Percentiles rank a stretch among this genome's conserved stretches.
Evolutionary conservation across 2,329 filamentous ascomycete genomes (phyloP).

Genomic region (Colletotrichum tanaceti): DNA sequence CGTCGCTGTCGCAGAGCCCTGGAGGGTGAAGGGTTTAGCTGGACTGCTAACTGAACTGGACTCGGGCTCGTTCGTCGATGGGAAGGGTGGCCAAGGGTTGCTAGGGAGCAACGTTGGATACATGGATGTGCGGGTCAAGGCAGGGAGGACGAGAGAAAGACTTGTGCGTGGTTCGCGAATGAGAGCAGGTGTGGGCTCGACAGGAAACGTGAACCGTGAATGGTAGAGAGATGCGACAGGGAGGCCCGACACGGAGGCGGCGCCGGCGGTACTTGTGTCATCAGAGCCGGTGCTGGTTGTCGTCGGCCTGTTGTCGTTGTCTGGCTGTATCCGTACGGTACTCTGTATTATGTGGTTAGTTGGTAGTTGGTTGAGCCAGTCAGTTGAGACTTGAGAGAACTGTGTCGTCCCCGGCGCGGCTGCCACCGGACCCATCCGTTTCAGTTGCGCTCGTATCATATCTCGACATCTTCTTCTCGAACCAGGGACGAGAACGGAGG

Average conservation of each 20-base stretch:
- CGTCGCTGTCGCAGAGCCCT: constrained; percentile 30
- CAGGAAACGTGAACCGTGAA: background rate
- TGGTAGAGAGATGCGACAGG: constrained; percentile 21
- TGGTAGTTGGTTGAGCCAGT: background rate
- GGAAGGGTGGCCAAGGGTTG: background rate
- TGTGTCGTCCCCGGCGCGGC: background rate
- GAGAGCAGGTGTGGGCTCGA: constrained; percentile 8
- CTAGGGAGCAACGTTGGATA: constrained; percentile 1
- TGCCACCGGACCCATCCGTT: constrained; percentile 13
- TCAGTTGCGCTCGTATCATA: constrained; percentile 37
- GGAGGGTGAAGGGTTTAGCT: constrained; percentile 11
- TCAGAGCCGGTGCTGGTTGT: background rate
- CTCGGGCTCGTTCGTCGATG: background rate
- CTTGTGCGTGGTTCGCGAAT: background rate
- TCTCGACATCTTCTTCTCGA: constrained; percentile 12
- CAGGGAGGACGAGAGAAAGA: background rate
- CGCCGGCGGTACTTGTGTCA: constrained; percentile 4
- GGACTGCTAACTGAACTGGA: background rate
- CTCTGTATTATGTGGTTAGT: too few relatives aligned
- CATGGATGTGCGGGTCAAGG: constrained; percentile 8
- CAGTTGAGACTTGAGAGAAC: background rate
- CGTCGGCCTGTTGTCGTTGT: background rate
- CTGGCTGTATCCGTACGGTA: too few relatives aligned
- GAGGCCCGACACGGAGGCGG: constrained; percentile 31
- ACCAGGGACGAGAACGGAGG: background rate